Conservation (phyloP, 257 asterid genomes). For the Thymus mandschuricus region DNA sequence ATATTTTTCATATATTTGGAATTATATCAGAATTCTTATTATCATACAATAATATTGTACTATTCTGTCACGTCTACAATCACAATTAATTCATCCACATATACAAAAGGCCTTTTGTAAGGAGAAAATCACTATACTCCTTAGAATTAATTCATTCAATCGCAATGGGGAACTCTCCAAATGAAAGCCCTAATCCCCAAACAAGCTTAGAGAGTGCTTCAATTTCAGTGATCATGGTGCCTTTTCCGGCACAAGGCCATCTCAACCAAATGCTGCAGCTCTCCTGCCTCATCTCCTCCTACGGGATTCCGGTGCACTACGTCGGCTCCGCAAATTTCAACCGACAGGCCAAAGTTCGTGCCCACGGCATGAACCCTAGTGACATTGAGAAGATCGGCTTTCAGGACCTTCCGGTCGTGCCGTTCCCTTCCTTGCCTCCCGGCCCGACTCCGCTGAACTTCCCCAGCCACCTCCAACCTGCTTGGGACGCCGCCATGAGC, state of each 20-base stretch:
- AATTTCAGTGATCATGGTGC: constrained; percentile 32
- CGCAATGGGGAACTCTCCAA: no score
- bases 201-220: neutral
- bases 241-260: constrained; percentile 48
- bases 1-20: no score
- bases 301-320: constrained; percentile 40
- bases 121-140: no score
- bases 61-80: no score
- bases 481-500: constrained; percentile 42
- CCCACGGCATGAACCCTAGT: constrained; percentile 34
- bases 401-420: constrained; percentile 38
- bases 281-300: constrained; percentile 40
- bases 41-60: no score
- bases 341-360: constrained; percentile 47
- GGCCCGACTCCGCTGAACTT: constrained; percentile 28
- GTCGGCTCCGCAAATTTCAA: constrained; percentile 42
- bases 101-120: no score
- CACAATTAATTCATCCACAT: no score
- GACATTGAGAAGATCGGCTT: constrained; percentile 39
- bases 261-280: constrained; percentile 47
- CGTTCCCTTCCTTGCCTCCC: constrained; percentile 37
- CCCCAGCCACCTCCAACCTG: constrained; percentile 49
- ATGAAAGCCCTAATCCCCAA: no score
- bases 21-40: no score
- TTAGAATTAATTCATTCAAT: no score